Conservation (phyloP, 2,329 filamentous ascomycete species). For the Cryphonectria nitschkei region DNA sequence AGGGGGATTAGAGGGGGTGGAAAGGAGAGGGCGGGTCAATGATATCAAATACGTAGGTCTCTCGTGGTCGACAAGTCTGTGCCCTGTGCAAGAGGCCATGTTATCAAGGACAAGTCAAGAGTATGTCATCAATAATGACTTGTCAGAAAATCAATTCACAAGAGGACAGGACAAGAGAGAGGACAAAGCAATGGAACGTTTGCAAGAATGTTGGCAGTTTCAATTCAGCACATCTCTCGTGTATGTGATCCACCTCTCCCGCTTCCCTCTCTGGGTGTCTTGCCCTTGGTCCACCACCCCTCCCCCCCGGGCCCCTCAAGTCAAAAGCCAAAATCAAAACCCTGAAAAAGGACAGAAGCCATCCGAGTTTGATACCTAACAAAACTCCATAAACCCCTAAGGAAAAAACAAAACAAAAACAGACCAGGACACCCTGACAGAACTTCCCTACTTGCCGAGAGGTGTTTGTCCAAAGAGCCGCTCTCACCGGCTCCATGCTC, state of each 20-base stretch:
- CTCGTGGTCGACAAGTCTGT: too few species aligned
- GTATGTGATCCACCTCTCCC: background rate
- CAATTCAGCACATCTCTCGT: background rate
- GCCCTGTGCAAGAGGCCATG: too few species aligned
- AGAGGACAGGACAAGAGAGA: background rate
- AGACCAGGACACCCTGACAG: background rate
- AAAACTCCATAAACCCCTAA: background rate
- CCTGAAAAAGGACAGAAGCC: background rate
- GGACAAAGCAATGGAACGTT: background rate
- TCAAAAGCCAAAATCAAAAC: background rate
- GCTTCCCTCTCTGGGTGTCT: too few species aligned
- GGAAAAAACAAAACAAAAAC: background rate
- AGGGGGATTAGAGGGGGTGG: too few species aligned
- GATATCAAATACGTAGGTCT: too few species aligned
- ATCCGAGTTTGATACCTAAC: background rate
- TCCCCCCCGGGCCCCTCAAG: background rate
- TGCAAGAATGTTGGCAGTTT: background rate
- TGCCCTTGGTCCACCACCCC: background rate
- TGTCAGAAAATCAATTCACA: too few species aligned
- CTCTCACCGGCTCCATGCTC: conserved; percentile 11
- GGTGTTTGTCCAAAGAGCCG: background rate
- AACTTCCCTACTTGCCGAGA: background rate
- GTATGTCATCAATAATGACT: too few species aligned
- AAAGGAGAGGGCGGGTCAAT: too few species aligned
- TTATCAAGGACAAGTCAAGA: too few species aligned